Evolutionary conservation across 2,329 filamentous ascomycete genomes (phyloP).

Genomic region (Paraconiothyrium brasiliense): DNA sequence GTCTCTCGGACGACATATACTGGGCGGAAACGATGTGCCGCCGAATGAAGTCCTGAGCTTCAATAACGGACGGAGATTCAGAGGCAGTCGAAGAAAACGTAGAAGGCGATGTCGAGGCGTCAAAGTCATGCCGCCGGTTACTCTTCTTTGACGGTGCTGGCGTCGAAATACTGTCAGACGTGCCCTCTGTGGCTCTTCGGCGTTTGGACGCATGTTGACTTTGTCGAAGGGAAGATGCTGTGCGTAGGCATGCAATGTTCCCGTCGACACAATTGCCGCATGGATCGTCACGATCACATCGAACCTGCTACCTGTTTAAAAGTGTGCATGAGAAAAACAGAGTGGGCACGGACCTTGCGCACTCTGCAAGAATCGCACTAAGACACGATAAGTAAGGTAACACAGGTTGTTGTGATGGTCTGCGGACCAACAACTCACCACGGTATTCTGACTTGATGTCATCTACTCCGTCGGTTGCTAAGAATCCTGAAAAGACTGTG

Average conservation of each 20-base stretch:
- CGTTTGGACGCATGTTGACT: conserved; percentile 18
- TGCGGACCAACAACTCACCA: not conserved
- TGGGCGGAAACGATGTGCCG: conserved; percentile 21
- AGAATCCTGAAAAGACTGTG: not conserved
- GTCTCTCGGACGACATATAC: conserved; percentile 24
- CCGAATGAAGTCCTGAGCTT: conserved; percentile 29
- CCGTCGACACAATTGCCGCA: conserved; percentile 36
- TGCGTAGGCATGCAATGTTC: conserved; percentile 31
- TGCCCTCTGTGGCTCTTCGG: conserved; percentile 14
- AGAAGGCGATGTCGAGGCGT: conserved; percentile 19
- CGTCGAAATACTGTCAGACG: not conserved
- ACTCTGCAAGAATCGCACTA: conserved; percentile 6
- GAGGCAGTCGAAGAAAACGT: conserved; percentile 18
- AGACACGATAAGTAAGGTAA: not conserved
- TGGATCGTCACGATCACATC: conserved; percentile 34
- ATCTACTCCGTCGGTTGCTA: not conserved
- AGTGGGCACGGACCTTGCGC: conserved; percentile 3
- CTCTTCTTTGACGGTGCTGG: conserved; percentile 6
- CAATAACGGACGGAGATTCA: conserved; percentile 26
- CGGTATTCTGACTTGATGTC: not conserved
- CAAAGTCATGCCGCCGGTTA: conserved; percentile 11
- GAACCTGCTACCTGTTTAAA: conserved; percentile 19
- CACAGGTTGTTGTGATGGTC: too few species aligned
- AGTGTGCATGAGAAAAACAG: not conserved
- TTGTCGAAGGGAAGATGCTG: conserved; percentile 14